A percentile compares a stretch with the other conserved stretches of the same genome.
Conservation (phyloP, 768 basidiomycete species). For the Russula foetens region DNA sequence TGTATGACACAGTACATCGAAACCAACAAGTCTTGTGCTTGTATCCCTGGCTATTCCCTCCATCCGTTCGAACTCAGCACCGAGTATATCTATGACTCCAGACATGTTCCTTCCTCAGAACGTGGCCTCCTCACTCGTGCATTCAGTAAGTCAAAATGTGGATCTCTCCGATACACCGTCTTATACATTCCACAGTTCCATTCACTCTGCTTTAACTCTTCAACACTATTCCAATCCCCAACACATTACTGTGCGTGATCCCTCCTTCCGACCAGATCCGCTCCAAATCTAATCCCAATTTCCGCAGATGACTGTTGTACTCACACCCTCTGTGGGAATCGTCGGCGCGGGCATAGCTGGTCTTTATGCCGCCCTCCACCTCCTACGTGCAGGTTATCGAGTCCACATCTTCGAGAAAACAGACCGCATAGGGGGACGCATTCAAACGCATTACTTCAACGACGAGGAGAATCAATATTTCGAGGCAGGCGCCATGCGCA, state of each 20-base stretch:
- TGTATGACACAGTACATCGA: neutral
- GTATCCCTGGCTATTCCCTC: neutral
- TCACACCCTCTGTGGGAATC: conserved; percentile 9
- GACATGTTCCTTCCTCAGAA: neutral
- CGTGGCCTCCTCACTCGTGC: neutral
- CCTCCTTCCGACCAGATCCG: neutral
- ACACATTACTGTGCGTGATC: neutral
- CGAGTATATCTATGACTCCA: neutral
- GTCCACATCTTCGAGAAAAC: conserved; percentile 18
- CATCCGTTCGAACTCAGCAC: neutral
- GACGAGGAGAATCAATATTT: conserved; percentile 19
- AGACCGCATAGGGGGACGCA: conserved; percentile 17
- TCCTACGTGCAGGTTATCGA: conserved; percentile 7
- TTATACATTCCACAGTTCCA: neutral
- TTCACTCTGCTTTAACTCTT: neutral
- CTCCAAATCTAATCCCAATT: neutral
- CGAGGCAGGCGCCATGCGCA: conserved; percentile 22
- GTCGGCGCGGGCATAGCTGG: conserved; percentile 18
- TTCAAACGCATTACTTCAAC: conserved; percentile 18
- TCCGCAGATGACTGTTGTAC: neutral
- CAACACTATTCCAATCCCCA: neutral
- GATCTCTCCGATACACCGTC: neutral
- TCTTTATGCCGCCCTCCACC: conserved; percentile 16
- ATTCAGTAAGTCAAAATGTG: neutral
- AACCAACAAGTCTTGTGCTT: neutral